Conservation (phyloP, 2,329 filamentous ascomycete genomes). For the Ascocoryne sarcoides region DNA sequence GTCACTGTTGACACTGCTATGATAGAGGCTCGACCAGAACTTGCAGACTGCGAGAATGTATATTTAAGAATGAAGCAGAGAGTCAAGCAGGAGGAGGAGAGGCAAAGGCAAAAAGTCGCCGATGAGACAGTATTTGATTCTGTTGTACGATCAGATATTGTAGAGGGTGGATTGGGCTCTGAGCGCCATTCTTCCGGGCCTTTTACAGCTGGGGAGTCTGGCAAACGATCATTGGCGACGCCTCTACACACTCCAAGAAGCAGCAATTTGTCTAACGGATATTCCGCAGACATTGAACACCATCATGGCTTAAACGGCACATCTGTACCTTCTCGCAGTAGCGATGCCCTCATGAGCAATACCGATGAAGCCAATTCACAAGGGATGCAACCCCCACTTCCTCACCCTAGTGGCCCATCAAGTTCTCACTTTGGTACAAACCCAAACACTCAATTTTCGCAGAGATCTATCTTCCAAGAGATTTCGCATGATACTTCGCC, state of each 20-base stretch:
- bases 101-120: conserved; percentile 41
- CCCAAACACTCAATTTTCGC: conserved; percentile 52
- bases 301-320: conserved; percentile 46
- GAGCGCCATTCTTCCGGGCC: conserved; percentile 45
- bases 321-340: conserved; percentile 35
- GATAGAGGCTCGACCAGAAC: conserved; percentile 58
- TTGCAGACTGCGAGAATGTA: conserved; percentile 74
- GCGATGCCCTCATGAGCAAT: conserved; percentile 56
- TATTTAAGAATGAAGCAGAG: conserved; percentile 65
- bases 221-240: conserved; percentile 29
- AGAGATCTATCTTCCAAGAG: conserved; percentile 45
- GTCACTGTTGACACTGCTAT: conserved; percentile 86
- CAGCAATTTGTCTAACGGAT: conserved; percentile 52
- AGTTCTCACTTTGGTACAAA: conserved; percentile 13
- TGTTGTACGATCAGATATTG: conserved; percentile 41
- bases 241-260: conserved; percentile 34
- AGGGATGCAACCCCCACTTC: conserved; percentile 41
- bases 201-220: conserved; percentile 56
- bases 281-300: conserved; percentile 36
- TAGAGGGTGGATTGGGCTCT: conserved; percentile 22
- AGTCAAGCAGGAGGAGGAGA: conserved; percentile 49
- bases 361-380: conserved; percentile 35
- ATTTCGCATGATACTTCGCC: conserved; percentile 50
- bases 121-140: not conserved
- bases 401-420: conserved; percentile 37